Base-by-base conservation (phyloP, 2,329 filamentous ascomycete species). In the Plenodomus tracheiphilus region DNA sequence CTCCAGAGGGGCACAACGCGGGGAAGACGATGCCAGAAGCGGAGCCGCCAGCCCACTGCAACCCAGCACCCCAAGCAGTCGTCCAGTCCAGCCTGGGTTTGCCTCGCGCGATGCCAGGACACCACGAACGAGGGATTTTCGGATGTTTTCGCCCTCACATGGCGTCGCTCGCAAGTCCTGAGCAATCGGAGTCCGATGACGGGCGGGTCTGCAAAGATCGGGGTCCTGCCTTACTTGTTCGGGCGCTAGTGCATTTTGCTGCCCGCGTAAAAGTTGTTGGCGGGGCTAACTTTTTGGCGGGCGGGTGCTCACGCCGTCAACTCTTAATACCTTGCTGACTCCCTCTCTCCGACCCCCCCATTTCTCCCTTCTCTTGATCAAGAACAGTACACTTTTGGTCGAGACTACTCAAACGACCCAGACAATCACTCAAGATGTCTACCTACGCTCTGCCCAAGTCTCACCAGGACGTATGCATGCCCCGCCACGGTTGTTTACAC, bases 391-490 rank as follows among this genome's bases (percentile, higher is more conserved):
- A n/a, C n/a, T n/a, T n/a, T n/a, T n/a, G n/a, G n/a, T n/a, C n/a
- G n/a, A n/a, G n/a, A n/a, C n/a, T n/a, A n/a, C n/a, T 11, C n/a
- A 22, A 25, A 22, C 10, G 37, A 20, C 17, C 30, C 35, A 13
- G 28, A 22, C 51, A 56, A 60, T 57, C 55, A 39, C 22, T 21
- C 51, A 62, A 22, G 45, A 73, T 73, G 70, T 65, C 71, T 53
- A 75, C 74, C 68, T 87, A 88, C 77, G 85, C 85, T 64, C 80
- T 88, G 47, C 80, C 85, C 54, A 75, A 84, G 73, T 78, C 82
- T 71, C 85, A 88, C 77, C 78, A 83, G 76, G 84, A 86, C 68
- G 83, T 85, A 72, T 71, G 81, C 51, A 45, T 32, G 75, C 56
- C 52, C 63, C 59, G 49, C 57, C 51, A 41, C 46, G 42, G 45